Evolutionary conservation across 1,284 basidiomycete genomes (phyloP).

Genomic region (Tranzscheliella williamsii): DNA sequence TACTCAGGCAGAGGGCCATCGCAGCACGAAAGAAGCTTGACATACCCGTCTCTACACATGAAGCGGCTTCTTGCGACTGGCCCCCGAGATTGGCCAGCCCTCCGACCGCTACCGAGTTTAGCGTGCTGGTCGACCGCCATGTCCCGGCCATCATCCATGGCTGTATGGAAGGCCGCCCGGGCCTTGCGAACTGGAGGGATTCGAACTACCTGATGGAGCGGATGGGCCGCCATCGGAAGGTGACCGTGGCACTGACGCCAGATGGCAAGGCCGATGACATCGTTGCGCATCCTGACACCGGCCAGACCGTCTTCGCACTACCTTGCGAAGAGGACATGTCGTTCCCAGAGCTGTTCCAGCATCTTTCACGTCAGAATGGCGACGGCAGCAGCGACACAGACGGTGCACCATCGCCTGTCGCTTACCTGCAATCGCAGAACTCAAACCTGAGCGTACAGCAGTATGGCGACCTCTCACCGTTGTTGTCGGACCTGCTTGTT

Average conservation of each 20-base stretch:
- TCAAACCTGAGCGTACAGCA: constrained; percentile 43
- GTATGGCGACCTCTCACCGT: constrained; percentile 43
- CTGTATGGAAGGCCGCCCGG: constrained; percentile 15
- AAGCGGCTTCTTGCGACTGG: not conserved
- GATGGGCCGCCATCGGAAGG: constrained; percentile 30
- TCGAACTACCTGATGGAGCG: constrained; percentile 25
- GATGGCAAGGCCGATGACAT: constrained; percentile 54
- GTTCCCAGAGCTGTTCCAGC: constrained; percentile 24
- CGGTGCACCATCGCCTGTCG: constrained; percentile 6
- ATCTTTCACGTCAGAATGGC: constrained; percentile 9
- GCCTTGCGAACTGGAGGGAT: constrained; percentile 31
- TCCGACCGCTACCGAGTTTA: constrained; percentile 10
- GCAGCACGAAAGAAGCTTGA: constrained; percentile 7
- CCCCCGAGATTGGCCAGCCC: constrained; percentile 6
- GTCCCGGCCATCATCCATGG: constrained; percentile 34
- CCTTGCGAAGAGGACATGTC: constrained; percentile 35
- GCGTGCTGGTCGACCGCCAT: constrained; percentile 17
- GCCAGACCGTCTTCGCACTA: constrained; percentile 41
- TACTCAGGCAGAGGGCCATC: constrained; percentile 18
- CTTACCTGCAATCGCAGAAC: constrained; percentile 54
- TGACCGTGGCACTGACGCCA: constrained; percentile 47
- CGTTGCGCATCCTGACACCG: constrained; percentile 8
- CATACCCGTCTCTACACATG: constrained; percentile 7
- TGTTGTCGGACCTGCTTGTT: constrained; percentile 40
- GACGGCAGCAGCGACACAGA: not conserved